Evolutionary conservation across 805 yeast species (phyloP), one percentile per base, ranked within the genome.

Genomic region (Dipodascopsis tothii): DNA sequence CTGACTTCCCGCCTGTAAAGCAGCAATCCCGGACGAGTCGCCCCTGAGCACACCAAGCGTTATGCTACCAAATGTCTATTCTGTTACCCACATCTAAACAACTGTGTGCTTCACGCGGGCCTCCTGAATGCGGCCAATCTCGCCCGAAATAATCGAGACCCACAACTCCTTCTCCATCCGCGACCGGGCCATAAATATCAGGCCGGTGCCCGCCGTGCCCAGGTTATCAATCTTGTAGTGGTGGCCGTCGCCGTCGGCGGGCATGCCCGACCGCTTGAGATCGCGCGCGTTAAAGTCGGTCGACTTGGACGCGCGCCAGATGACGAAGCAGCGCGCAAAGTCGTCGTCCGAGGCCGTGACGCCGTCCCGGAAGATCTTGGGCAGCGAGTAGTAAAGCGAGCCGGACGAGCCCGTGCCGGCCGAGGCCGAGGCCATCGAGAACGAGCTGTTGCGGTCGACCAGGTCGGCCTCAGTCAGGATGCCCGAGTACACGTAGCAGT

Each of bases 281-380:
- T 25, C 30, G 30, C 30, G 30, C 9, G 9, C 30, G 30, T 9
- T 9, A 25, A 25, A 25, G 30, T 9, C 14, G 14, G 45, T 18
- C 2, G 40, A 5, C 3, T 34, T 25, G 14, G 21, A 39, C 61
- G 72, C 48, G 32, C 50, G 35, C 95, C 96, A 87, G 2, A 90
- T 54, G 0, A 92, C 84, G 56, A 90, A 87, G 50, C 92, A 78
- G 39, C 95, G 68, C 21, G 75, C 64, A n/a, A 70, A 54, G 52
- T 84, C 92, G 38, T 80, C 83, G 56, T 90, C 97, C 5, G 77
- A 68, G 2, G 94, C 81, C 51, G 71, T 74, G 86, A 94, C 82
- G 0, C 96, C 96, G 62, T 87, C 94, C 1, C 72, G 64, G 57
- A 83, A 87, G 0, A 81, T 67, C 28, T 94, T 66, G 0, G 96